A percentile compares a stretch with the other conserved stretches of the same genome.
Conservation (phyloP, 768 basidiomycete genomes). For the Mycena latifolia region DNA sequence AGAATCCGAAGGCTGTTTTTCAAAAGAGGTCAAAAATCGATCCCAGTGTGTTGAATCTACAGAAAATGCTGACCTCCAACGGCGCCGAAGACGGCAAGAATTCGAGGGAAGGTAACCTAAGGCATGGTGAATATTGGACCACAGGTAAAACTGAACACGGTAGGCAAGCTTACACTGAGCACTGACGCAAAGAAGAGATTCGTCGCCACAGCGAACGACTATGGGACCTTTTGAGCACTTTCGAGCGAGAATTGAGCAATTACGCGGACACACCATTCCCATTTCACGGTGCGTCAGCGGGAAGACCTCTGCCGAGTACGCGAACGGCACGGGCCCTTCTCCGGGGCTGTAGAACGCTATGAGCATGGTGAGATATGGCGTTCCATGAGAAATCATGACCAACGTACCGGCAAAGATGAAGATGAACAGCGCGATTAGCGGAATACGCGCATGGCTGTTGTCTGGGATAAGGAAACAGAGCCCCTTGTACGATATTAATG, state of each 20-base stretch:
- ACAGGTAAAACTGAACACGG: too few relatives aligned
- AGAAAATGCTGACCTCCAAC: slow-evolving; percentile 42
- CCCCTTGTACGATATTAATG: slow-evolving; percentile 46
- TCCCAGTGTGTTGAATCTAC: too few relatives aligned
- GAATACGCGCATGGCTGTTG: slow-evolving; percentile 51
- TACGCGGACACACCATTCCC: slow-evolving; percentile 49
- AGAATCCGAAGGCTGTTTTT: slow-evolving; percentile 66
- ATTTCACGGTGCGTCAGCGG: slow-evolving; percentile 85
- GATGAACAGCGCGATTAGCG: slow-evolving; percentile 52
- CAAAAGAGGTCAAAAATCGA: background rate
- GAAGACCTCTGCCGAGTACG: slow-evolving; percentile 94
- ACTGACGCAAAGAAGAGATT: slow-evolving; percentile 65
- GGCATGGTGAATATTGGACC: too few relatives aligned
- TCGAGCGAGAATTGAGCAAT: too few relatives aligned
- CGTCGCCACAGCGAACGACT: slow-evolving; percentile 69
- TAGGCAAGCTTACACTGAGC: background rate
- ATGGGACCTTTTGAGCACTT: slow-evolving; percentile 32
- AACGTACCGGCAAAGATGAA: slow-evolving; percentile 45
- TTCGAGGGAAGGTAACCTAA: slow-evolving; percentile 67
- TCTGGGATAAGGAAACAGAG: slow-evolving; percentile 71
- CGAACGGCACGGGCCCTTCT: slow-evolving; percentile 92
- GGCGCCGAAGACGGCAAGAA: slow-evolving; percentile 58
- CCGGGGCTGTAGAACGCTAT: slow-evolving; percentile 81
- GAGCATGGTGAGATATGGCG: background rate
- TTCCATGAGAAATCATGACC: too few relatives aligned